Percentiles rank a stretch among this genome's conserved stretches.
Evolutionary conservation across 2,329 filamentous ascomycete species (phyloP).

Genomic region (Aspergillus sp.): DNA sequence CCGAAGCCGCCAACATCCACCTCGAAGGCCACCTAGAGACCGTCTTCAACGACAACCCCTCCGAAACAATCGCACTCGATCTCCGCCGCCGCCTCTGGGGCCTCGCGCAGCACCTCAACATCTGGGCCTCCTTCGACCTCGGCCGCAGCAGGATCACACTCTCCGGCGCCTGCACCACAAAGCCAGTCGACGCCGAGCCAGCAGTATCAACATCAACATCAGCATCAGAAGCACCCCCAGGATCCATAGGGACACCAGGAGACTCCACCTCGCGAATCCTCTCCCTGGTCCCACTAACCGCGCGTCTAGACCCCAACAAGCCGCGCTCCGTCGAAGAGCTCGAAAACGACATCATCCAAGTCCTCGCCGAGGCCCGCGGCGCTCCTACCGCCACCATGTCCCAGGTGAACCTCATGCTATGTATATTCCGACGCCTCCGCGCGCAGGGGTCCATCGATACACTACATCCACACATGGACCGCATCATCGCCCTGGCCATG

Average conservation of each 20-base stretch:
- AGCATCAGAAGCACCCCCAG: too few relatives aligned
- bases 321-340: constrained; percentile 43
- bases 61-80: constrained; percentile 30
- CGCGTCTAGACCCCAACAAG: constrained; percentile 52
- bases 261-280: constrained; percentile 53
- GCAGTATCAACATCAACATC: too few relatives aligned
- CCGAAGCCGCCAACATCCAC: constrained; percentile 49
- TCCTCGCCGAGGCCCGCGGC: constrained; percentile 42
- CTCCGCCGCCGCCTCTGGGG: constrained; percentile 45
- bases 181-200: constrained; percentile 14
- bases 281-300: constrained; percentile 52
- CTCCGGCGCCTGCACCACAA: constrained; percentile 39
- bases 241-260: constrained; percentile 20
- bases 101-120: constrained; percentile 57
- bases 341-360: constrained; percentile 37
- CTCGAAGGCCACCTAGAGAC: too few relatives aligned
- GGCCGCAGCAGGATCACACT: constrained; percentile 54
- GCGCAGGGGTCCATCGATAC: constrained; percentile 47
- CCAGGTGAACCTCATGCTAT: constrained; percentile 55
- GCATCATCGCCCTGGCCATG: constrained; percentile 45
- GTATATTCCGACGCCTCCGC: constrained; percentile 54
- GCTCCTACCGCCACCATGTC: constrained; percentile 48
- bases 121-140: constrained; percentile 59
- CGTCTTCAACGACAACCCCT: constrained; percentile 12
- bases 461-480: constrained; percentile 40